These are phyloP conservation scores for Pleurotus pulmonarius DNA, from an alignment of 768 basidiomycete species.

Conservation along the genomic window DNA sequence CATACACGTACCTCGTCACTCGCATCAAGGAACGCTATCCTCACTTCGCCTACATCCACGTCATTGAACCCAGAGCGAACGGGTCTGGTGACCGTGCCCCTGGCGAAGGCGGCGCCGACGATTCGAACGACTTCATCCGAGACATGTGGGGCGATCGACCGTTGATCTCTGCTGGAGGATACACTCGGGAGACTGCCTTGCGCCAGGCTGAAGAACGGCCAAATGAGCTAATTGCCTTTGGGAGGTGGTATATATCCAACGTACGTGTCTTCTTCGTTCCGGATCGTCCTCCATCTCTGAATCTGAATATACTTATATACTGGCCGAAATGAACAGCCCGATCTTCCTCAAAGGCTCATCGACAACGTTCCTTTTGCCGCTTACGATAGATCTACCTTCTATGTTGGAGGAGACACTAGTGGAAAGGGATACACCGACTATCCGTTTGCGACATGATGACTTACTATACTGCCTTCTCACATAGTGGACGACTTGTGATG, in stretches of 20 bases:
- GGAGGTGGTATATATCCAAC: slow-evolving; percentile 30
- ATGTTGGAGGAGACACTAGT: slow-evolving; percentile 16
- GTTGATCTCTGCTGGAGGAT: slow-evolving; percentile 31
- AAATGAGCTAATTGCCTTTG: slow-evolving; percentile 28
- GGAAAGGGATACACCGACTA: slow-evolving; percentile 28
- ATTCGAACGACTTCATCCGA: slow-evolving; percentile 23
- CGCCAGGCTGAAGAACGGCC: slow-evolving; percentile 23
- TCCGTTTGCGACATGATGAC: slow-evolving; percentile 14
- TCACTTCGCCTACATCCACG: slow-evolving; percentile 38
- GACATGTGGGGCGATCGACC: slow-evolving; percentile 26
- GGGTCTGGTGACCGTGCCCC: background rate
- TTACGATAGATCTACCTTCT: slow-evolving; percentile 24
- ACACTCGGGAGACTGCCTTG: slow-evolving; percentile 26
- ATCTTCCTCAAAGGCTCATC: slow-evolving; percentile 26
- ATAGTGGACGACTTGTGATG: no score
- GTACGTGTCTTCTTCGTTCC: background rate
- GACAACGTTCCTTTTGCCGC: slow-evolving; percentile 21
- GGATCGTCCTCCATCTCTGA: no score
- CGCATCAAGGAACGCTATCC: slow-evolving; percentile 27
- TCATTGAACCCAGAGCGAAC: slow-evolving; percentile 21
- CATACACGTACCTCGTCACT: slow-evolving; percentile 33
- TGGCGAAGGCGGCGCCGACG: slow-evolving; percentile 2
- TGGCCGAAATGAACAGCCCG: slow-evolving; percentile 19
- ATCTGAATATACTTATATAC: no score
- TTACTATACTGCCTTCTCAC: no score